Base-by-base conservation (phyloP, 2,329 filamentous ascomycete genomes). In the Aspergillus neoniger region DNA sequence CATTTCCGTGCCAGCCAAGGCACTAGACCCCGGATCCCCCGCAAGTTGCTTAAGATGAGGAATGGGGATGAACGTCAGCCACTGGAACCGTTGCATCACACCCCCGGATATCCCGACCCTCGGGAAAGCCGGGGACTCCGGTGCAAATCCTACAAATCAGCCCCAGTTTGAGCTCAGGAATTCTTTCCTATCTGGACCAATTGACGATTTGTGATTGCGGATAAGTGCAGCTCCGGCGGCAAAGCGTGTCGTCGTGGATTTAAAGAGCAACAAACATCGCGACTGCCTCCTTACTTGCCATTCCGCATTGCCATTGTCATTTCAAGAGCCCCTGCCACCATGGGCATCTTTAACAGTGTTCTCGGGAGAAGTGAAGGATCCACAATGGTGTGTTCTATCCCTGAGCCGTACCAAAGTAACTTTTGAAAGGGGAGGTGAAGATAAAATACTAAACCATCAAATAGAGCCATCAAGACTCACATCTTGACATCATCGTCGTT, bases 401-500 rank as follows among this genome's bases (percentile, higher is more conserved):
- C 5, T 21, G 23, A 14, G 3, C 1, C 5, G 32, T 21, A 41
- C 5, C 38, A 9, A 19, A 21, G 4, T 17, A 36, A 30, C n/a
- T 21, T 30, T n/a, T 12, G 21, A 6, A n/a, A 5, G 32, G 32
- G 32, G 32, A 36, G 30, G 12, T 14, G 12, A 36, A 36, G 32
- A 15, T 6, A 2, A 2, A 14, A 32, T 23, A 19, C 17, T 44
- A 17, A 44, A 36, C 32, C 32, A 36, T 2, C 23, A 17, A 12
- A 14, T 14, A 55, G 52, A 19, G 32, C 8, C 5, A 21, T 10
- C 12, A 41, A 2, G 52, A 55, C 9, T 52, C 47, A 15, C 69
- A 57, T 23, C 66, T 73, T 7, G 55, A 61, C 43, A 68, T 74
- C 10, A 59, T 72, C 4, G 65, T 74, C 15, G 70, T 73, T 44